Conservation (phyloP, 2,329 filamentous ascomycete genomes). For the Sporothrix brunneoviolacea region DNA sequence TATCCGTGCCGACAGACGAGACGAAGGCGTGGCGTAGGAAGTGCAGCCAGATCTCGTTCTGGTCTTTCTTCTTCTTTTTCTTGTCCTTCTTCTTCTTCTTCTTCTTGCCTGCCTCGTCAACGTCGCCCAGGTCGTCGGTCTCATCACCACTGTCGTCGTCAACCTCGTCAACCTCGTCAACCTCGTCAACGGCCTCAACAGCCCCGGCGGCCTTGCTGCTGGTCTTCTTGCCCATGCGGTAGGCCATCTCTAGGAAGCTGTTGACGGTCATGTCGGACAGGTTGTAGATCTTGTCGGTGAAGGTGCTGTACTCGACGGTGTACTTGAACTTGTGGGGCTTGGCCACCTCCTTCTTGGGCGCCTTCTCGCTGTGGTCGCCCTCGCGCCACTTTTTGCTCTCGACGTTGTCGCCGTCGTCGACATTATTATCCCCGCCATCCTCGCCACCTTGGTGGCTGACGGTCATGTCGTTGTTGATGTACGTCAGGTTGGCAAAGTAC, state of each 20-base stretch:
- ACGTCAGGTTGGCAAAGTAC: conserved; percentile 90
- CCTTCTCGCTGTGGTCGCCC: conserved; percentile 56
- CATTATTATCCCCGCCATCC: conserved; percentile 19
- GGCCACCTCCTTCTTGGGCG: conserved; percentile 46
- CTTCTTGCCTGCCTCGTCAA: conserved; percentile 31
- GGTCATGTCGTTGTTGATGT: conserved; percentile 68
- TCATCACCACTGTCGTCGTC: conserved; percentile 20
- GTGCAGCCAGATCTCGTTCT: conserved; percentile 67
- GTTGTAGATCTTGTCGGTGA: conserved; percentile 65
- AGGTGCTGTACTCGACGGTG: conserved; percentile 82
- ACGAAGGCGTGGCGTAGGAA: conserved; percentile 79
- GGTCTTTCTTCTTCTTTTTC: conserved; percentile 46
- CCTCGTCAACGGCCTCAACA: conserved; percentile 23
- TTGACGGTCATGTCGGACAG: conserved; percentile 78
- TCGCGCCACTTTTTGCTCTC: conserved; percentile 47
- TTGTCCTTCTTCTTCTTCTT: conserved; percentile 41
- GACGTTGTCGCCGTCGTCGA: conserved; percentile 21
- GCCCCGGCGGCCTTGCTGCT: conserved; percentile 16
- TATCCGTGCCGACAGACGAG: conserved; percentile 58
- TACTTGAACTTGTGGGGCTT: conserved; percentile 61
- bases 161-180: conserved; percentile 21
- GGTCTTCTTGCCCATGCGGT: conserved; percentile 58
- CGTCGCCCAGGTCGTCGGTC: conserved; percentile 21
- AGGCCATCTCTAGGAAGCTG: conserved; percentile 72
- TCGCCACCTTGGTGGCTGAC: conserved; percentile 17